Base-by-base conservation (phyloP, 139 green algal species). In the Chlorella sorokiniana region DNA sequence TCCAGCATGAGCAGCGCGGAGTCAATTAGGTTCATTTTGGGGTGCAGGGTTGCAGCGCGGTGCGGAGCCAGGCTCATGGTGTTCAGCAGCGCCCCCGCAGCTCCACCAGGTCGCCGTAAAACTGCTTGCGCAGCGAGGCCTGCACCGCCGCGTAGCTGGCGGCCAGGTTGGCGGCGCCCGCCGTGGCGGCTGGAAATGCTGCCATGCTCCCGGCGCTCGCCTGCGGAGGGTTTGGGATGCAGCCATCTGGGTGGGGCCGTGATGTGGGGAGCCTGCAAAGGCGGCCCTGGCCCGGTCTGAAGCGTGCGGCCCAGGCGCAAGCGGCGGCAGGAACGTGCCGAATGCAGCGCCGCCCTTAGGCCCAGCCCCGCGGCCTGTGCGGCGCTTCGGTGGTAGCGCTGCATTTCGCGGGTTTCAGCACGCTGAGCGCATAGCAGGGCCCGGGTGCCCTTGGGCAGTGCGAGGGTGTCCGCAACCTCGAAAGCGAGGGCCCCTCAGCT, bases 121-220 rank as follows among this genome's bases (percentile, higher is more conserved):
- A 81, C 75, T 71, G 59, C 29, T 59, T 81, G 59, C 59, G 75
- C 75, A 81, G 75, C 29, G 35, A 72, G 75, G 11, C 33, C 59
- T 81, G 51, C 71, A 67, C 33, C 20, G 48, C 33, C 20, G 63
- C 63, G 40, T 52, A 52, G 8, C 22, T 23, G 16, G 40, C 67
- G 22, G 11, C 4, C 16, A 74, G 41, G 3, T 52, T 37, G 40
- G 40, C 40, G 4, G 40, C 18, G 22, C 40, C 67, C 20, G 40
- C 67, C 23, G 4, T 25, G 40, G 25, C 67, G 11, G 67, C 40
- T 27, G 64, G 33, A 31, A 23, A 31, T 31, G 64, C 56, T 56
- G 48, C 14, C 48, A 56, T 56, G 14, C 11, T 11, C 48, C 48
- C 48, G 11, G 48, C 48, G 11, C 11, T 56, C 16, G 48, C 14